Percentiles rank a stretch among this genome's conserved stretches.
phyloP scores from a whole-genome alignment of 2,329 filamentous ascomycete genomes.

The Xylariaceae sp. region DNA sequence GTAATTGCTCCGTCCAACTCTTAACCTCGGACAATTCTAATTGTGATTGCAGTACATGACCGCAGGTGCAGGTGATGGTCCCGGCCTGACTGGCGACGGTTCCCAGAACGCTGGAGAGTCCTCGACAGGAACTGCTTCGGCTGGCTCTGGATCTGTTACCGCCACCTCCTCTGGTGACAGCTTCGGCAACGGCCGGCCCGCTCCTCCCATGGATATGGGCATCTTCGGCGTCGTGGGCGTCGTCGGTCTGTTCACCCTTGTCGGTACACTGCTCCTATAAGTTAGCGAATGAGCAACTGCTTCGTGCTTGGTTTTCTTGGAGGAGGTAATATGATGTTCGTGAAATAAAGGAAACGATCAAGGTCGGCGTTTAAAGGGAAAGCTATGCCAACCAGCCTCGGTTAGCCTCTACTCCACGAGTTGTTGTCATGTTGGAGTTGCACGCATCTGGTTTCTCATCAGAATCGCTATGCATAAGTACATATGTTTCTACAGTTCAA shows the following conservation, averaged over 20 bases:
- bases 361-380: no score
- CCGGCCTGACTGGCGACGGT: constrained; percentile 48
- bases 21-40: background rate
- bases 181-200: constrained; percentile 23
- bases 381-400: no score
- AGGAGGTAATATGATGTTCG: background rate
- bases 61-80: constrained; percentile 48
- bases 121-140: constrained; percentile 36
- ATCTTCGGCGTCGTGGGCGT: constrained; percentile 31
- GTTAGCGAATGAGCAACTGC: background rate
- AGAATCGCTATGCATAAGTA: no score
- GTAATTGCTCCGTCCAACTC: constrained; percentile 7
- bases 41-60: constrained; percentile 41
- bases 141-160: constrained; percentile 35
- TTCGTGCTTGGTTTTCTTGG: background rate
- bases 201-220: constrained; percentile 33
- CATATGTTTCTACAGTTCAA: no score
- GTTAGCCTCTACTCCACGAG: no score
- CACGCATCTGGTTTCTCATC: no score
- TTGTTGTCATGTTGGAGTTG: background rate
- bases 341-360: no score
- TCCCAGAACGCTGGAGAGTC: constrained; percentile 49
- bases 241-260: constrained; percentile 32
- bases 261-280: constrained; percentile 37
- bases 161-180: constrained; percentile 33